phyloP scores from a whole-genome alignment of 371 early-diverging fungal species.

The Mucor sp. region DNA sequence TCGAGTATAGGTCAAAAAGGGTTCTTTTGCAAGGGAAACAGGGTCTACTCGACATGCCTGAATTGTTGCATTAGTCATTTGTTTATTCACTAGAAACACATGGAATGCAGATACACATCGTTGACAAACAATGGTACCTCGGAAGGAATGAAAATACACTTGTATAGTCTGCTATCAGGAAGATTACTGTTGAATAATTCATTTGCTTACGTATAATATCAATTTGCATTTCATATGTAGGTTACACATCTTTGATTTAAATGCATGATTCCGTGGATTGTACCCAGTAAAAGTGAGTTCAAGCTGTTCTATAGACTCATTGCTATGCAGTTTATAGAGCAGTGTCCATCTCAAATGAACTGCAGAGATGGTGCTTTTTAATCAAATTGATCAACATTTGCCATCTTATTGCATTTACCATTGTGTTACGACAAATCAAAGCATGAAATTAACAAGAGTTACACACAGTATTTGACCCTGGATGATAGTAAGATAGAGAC shows the following conservation, averaged over 20 bases:
- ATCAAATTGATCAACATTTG: background rate
- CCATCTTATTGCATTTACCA: background rate
- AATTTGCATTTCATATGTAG: background rate
- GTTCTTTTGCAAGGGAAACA: background rate
- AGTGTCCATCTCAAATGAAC: background rate
- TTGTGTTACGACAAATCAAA: background rate
- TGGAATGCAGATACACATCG: background rate
- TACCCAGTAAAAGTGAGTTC: background rate
- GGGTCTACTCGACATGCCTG: background rate
- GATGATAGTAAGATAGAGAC: background rate
- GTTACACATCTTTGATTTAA: constrained; percentile 1
- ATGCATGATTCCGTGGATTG: background rate
- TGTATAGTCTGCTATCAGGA: background rate
- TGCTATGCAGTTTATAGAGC: background rate
- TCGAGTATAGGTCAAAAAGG: background rate
- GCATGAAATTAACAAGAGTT: background rate
- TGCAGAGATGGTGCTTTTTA: background rate
- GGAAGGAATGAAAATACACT: background rate
- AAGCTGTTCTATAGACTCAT: background rate
- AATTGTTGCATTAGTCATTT: background rate
- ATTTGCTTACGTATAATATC: background rate
- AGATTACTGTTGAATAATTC: background rate
- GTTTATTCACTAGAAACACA: background rate
- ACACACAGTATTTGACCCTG: background rate
- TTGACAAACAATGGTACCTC: background rate